These are phyloP conservation scores for Xanthoceras sorbifolium DNA, from an alignment of 345 rosid genomes.

Conservation along the genomic window DNA sequence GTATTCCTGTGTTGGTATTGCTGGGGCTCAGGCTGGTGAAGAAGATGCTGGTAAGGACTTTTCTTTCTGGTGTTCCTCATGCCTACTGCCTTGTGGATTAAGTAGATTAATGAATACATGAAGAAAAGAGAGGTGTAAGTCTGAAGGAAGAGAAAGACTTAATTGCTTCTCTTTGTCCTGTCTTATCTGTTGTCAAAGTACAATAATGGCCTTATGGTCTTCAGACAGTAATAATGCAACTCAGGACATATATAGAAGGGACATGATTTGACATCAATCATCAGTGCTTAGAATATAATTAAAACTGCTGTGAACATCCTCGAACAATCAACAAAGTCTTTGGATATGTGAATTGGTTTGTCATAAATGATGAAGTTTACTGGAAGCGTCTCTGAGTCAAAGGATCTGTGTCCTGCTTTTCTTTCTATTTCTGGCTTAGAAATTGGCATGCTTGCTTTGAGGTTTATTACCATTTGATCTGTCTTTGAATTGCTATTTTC, in stretches of 20 bases:
- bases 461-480: not conserved
- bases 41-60: conserved; percentile 47
- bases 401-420: not conserved
- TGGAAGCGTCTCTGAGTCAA: not conserved
- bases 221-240: no score
- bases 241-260: no score
- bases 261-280: not conserved
- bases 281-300: conserved; percentile 5
- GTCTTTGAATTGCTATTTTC: not conserved
- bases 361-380: not conserved
- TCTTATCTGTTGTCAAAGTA: not conserved
- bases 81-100: not conserved
- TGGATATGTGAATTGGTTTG: not conserved
- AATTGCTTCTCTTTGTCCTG: not conserved
- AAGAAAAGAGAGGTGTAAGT: not conserved
- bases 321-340: not conserved
- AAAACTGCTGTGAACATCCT: not conserved
- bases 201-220: no score
- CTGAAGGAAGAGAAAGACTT: not conserved
- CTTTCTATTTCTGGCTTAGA: not conserved
- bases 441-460: not conserved
- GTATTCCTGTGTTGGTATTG: conserved; percentile 92
- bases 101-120: not conserved
- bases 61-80: conserved; percentile 3
- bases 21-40: conserved; percentile 88